Percentiles rank a stretch among this genome's conserved stretches.
Conservation (phyloP, 106 monocot genomes). For the Ottelia alismoides region DNA sequence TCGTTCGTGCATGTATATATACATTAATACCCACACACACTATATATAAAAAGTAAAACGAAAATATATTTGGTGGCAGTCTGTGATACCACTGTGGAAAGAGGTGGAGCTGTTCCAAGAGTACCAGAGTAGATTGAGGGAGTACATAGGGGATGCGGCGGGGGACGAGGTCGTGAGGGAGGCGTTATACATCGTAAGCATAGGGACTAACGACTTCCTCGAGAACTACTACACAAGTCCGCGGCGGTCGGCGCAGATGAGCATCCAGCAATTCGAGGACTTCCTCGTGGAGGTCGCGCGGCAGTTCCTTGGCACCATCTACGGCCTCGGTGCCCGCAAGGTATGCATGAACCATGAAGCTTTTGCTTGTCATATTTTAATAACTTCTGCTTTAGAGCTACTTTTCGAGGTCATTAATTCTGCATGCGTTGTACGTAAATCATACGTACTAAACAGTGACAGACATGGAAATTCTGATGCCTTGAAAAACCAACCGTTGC, state of each 20-base stretch:
- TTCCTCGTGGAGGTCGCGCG: constrained; percentile 40
- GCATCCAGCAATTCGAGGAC: constrained; percentile 34
- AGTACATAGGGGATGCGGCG: constrained; percentile 4
- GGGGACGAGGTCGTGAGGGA: constrained; percentile 25
- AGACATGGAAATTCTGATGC: too few relatives aligned
- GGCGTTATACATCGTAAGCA: constrained; percentile 62
- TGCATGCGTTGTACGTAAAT: too few relatives aligned
- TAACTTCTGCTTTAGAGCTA: too few relatives aligned
- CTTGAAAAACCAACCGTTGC: too few relatives aligned
- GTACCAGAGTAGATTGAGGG: constrained; percentile 2
- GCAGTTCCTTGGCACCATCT: constrained; percentile 40
- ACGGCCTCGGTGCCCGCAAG: constrained; percentile 56
- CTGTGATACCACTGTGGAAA: constrained; percentile 61
- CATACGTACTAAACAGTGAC: too few relatives aligned
- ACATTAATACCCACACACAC: too few relatives aligned
- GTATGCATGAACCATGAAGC: too few relatives aligned
- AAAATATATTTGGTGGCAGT: too few relatives aligned
- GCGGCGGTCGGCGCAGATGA: constrained; percentile 21
- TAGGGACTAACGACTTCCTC: constrained; percentile 86
- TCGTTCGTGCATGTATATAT: neutral
- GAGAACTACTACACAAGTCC: constrained; percentile 62
- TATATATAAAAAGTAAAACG: too few relatives aligned
- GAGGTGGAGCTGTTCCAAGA: constrained; percentile 71
- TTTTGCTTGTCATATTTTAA: too few relatives aligned
- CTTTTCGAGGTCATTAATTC: too few relatives aligned